A percentile compares a stretch with the other conserved stretches of the same genome.
Conservation (phyloP, 2,329 filamentous ascomycete species). For the Aspergillus terreus region DNA sequence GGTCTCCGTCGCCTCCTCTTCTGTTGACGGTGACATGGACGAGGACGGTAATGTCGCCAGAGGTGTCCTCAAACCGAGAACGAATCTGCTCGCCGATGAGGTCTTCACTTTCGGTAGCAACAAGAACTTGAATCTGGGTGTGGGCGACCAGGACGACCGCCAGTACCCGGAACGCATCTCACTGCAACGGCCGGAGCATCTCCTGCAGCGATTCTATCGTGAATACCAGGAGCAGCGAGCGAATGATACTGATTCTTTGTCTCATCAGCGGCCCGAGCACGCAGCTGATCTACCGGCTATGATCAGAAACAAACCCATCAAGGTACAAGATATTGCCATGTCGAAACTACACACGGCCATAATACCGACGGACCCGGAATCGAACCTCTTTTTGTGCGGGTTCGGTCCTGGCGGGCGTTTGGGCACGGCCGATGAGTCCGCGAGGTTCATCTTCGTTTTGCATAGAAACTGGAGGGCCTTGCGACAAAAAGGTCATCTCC, state of each 20-base stretch:
- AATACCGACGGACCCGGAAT: conserved; percentile 78
- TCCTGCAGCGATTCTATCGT: conserved; percentile 69
- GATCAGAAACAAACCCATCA: conserved; percentile 66
- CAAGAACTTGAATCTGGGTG: conserved; percentile 86
- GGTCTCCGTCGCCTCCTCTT: conserved; percentile 25
- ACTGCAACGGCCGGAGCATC: conserved; percentile 70
- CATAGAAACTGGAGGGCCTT: conserved; percentile 69
- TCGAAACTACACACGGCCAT: conserved; percentile 91
- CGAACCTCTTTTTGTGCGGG: conserved; percentile 89
- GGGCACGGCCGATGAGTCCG: conserved; percentile 84
- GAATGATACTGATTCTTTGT: conserved; percentile 18
- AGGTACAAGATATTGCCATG: conserved; percentile 77
- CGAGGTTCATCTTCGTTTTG: conserved; percentile 81
- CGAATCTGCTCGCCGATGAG: conserved; percentile 67
- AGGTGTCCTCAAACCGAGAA: conserved; percentile 27
- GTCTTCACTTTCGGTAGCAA: conserved; percentile 94
- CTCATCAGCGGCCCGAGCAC: conserved; percentile 25
- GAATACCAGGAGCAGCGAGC: conserved; percentile 54
- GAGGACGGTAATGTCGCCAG: conserved; percentile 33
- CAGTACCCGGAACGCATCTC: conserved; percentile 85
- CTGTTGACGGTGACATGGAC: conserved; percentile 49
- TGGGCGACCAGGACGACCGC: conserved; percentile 93
- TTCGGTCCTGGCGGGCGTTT: conserved; percentile 87
- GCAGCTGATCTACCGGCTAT: conserved; percentile 65
- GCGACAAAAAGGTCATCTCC: conserved; percentile 69